A percentile compares a stretch with the other conserved stretches of the same genome.
phyloP scores from a whole-genome alignment of 2,329 filamentous ascomycete genomes.

The Microthyrium microscopicum region DNA sequence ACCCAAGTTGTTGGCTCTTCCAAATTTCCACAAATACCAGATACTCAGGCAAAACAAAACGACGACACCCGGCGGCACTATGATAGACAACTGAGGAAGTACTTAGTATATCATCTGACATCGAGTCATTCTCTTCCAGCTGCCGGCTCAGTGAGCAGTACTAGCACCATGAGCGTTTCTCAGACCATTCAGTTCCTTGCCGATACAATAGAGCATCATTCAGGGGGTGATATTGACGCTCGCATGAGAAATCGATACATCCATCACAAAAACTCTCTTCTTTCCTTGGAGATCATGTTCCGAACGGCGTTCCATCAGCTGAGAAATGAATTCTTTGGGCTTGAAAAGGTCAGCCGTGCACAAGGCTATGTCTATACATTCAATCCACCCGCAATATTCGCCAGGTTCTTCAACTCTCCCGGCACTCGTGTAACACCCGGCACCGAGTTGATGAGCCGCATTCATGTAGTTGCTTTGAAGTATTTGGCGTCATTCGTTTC shows the following conservation, averaged over 20 bases:
- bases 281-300: conserved; percentile 1
- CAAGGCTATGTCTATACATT: conserved; percentile 4
- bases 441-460: neutral
- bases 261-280: neutral
- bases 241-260: neutral
- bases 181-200: conserved; percentile 1
- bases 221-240: neutral
- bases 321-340: neutral
- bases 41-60: neutral
- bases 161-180: neutral
- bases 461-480: conserved; percentile 1
- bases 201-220: neutral
- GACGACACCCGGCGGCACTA: neutral
- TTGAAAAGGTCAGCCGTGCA: neutral
- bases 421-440: no score
- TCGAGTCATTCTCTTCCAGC: neutral
- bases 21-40: neutral
- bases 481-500: neutral
- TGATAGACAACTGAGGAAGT: neutral
- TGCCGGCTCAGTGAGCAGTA: neutral
- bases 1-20: neutral
- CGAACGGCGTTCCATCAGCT: neutral
- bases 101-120: conserved; percentile 3
- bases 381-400: conserved; percentile 1
- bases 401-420: neutral